Base-by-base conservation (phyloP, 495 filamentous ascomycete species). In the Podospora pseudopauciseta region DNA sequence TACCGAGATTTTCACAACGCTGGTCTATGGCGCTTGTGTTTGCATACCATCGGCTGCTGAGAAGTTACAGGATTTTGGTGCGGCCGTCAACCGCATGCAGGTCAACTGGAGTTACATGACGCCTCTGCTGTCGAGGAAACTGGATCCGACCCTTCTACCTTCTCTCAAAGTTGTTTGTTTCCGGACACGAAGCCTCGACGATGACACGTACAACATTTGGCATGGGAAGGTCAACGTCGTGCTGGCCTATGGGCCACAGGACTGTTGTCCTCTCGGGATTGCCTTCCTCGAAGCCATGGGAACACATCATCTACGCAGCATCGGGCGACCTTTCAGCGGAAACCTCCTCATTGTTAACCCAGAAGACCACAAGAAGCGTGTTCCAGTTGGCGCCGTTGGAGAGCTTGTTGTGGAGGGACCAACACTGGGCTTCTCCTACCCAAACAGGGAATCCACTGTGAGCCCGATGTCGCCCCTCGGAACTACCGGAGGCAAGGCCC, bases 1-100 rank as follows among this genome's bases (percentile, higher is more conserved):
- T 20, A 73, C 85, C 4, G 90, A 92, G 65, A 86, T 90, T 4
- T 85, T 91, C 64, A 86, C 87, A 5, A 88, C 88, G 0, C 77
- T 93, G 1, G 86, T 87, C 7, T 70, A 77, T 23, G 85, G 85
- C 5, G 84, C 79, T 20, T 83, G 81, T 65, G 76, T 86, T 28
- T 86, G 84, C 65, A 72, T 86, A 26, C 83, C 83, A 3, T 82
- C 81, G 4, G 72, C 80, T 1, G 61, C 67, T 0, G 83, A 84
- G 64, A 74, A 75, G 28, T 65, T 82, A 18, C 64, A 72, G 28
- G 76, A 76, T 49, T 79, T 79, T 64, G 77, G 73, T 7, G 79
- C 62, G 1, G 79, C 80, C 7, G 80, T 81, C 15, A 79, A 76
- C 55, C 72, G 82, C 4, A 82, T 84, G 80, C 72, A 78, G 16